Conservation (phyloP, 192 early-diverging fungal species). For the Umbelopsis sp. region DNA sequence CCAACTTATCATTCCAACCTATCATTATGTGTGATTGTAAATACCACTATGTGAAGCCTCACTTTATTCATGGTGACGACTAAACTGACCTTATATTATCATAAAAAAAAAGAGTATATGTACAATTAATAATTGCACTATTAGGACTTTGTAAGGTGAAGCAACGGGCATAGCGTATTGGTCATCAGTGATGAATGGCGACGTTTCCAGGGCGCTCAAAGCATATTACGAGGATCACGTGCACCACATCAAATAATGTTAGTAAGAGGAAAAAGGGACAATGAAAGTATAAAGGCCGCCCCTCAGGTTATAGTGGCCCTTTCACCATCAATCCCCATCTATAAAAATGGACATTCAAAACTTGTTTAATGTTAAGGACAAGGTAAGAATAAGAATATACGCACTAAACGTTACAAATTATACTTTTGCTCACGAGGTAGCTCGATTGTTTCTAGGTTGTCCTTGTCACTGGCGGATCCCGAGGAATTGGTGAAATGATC, state of each 20-base stretch:
- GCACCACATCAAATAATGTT: not conserved
- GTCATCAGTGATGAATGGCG: not conserved
- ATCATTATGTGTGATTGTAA: no score
- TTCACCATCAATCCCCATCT: not conserved
- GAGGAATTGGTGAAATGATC: conserved; percentile 63
- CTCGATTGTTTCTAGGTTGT: conserved; percentile 45
- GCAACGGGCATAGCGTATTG: not conserved
- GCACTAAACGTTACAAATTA: no score
- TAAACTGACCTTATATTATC: no score
- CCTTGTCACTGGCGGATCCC: conserved; percentile 79
- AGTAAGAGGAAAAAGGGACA: not conserved
- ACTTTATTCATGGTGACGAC: no score
- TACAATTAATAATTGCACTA: not conserved
- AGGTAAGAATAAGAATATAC: conserved; percentile 38
- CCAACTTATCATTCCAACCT: no score
- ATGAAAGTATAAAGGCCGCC: not conserved
- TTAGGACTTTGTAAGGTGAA: not conserved
- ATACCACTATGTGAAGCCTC: no score
- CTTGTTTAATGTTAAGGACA: conserved; percentile 72
- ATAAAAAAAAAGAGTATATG: not conserved
- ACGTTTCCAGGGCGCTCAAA: not conserved
- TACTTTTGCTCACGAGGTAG: not conserved
- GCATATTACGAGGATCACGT: not conserved
- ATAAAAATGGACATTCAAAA: conserved; percentile 27
- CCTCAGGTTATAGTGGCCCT: not conserved